These are phyloP conservation scores for Mycena rebaudengoi DNA, from an alignment of 768 basidiomycete genomes.

Conservation along the genomic window DNA sequence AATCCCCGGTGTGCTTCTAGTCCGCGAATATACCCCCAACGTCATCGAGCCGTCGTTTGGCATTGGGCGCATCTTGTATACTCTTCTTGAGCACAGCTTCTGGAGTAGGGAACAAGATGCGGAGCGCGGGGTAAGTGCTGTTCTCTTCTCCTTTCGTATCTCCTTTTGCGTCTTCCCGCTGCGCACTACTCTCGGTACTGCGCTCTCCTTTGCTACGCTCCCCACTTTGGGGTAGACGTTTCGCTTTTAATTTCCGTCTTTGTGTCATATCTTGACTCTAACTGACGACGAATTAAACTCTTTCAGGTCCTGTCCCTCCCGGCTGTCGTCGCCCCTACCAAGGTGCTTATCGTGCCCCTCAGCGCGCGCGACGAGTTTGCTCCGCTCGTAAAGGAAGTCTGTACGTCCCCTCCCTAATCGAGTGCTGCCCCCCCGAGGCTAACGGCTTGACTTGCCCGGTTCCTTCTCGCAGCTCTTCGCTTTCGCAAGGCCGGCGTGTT, in stretches of 20 bases:
- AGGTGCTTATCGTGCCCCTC: conserved; percentile 95
- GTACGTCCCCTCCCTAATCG: conserved; percentile 69
- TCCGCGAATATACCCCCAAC: conserved; percentile 95
- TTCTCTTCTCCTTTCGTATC: conserved; percentile 9
- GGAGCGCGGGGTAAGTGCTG: conserved; percentile 79
- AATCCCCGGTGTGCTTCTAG: conserved; percentile 52
- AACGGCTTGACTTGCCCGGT: conserved; percentile 10
- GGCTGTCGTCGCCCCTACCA: conserved; percentile 90
- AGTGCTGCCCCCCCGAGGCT: background rate
- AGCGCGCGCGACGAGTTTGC: conserved; percentile 86
- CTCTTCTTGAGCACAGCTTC: conserved; percentile 93
- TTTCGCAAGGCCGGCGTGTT: conserved; percentile 90
- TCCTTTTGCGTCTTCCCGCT: background rate
- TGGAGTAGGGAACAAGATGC: conserved; percentile 94
- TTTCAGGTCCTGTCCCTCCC: conserved; percentile 89
- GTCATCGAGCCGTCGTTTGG: conserved; percentile 99
- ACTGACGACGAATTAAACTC: conserved; percentile 18
- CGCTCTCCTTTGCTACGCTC: background rate
- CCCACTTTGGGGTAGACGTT: background rate
- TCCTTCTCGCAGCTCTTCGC: conserved; percentile 69
- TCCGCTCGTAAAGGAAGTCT: conserved; percentile 87
- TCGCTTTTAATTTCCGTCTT: conserved; percentile 10
- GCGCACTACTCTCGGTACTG: background rate
- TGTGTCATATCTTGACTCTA: conserved; percentile 12
- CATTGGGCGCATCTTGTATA: conserved; percentile 94